Percentiles rank a stretch among this genome's conserved stretches.
phyloP scores from a whole-genome alignment of 495 filamentous ascomycete genomes.

The Trichoderma virens region DNA sequence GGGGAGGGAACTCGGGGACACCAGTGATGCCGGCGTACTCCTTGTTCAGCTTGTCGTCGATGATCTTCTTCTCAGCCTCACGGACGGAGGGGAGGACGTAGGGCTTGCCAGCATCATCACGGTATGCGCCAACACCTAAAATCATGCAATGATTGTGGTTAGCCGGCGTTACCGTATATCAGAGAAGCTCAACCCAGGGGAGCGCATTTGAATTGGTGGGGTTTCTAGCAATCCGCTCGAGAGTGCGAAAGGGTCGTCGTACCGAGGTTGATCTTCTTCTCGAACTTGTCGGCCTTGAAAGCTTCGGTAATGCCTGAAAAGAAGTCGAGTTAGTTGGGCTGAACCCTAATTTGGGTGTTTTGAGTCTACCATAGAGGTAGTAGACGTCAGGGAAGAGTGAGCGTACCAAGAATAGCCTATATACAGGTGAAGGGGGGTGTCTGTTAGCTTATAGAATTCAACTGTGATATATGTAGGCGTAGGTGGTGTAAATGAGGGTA shows the following conservation, averaged over 20 bases:
- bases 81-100: constrained; percentile 93
- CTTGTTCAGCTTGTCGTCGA: constrained; percentile 74
- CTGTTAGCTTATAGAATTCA: background rate
- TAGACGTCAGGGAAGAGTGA: background rate
- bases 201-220: too few species aligned
- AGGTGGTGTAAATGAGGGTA: too few species aligned
- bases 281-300: constrained; percentile 90
- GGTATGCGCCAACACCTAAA: constrained; percentile 69
- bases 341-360: constrained; percentile 3
- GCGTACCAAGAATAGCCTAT: constrained; percentile 71
- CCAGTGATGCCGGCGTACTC: constrained; percentile 98
- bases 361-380: background rate
- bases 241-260: constrained; percentile 28
- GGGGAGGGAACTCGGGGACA: constrained; percentile 85
- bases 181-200: constrained; percentile 10
- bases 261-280: constrained; percentile 96
- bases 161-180: background rate
- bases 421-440: constrained; percentile 9
- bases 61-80: constrained; percentile 78
- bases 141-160: constrained; percentile 16
- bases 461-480: too few species aligned
- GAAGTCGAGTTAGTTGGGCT: background rate
- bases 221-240: background rate
- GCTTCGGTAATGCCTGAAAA: constrained; percentile 85
- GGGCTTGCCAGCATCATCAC: constrained; percentile 94